phyloP scores from a whole-genome alignment of 73 alveolate species.

The Paramecium octaurelia region DNA sequence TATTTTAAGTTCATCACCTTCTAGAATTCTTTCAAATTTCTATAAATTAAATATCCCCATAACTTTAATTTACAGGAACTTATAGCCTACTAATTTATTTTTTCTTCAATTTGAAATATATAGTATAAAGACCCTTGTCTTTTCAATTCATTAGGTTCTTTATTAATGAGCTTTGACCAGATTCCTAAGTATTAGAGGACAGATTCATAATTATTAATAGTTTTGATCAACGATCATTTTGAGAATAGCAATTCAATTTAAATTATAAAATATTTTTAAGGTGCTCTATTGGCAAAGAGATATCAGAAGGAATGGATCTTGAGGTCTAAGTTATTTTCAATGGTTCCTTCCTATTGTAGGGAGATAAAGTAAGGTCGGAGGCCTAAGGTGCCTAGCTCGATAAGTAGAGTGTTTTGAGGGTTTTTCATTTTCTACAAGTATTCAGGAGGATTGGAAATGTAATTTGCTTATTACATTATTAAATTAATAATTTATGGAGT shows the following conservation, averaged over 20 bases:
- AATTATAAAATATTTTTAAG: slow-evolving; percentile 71
- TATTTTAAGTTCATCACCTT: slow-evolving; percentile 48
- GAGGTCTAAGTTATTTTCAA: slow-evolving; percentile 30
- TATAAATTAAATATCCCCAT: slow-evolving; percentile 87
- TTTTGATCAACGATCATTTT: slow-evolving; percentile 63
- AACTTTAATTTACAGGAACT: slow-evolving; percentile 86
- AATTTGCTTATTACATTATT: not conserved
- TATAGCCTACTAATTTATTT: slow-evolving; percentile 62
- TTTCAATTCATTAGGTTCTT: slow-evolving; percentile 79
- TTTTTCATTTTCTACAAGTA: not conserved
- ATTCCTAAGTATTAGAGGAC: slow-evolving; percentile 63
- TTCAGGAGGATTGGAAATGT: not conserved
- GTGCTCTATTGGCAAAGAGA: slow-evolving; percentile 78
- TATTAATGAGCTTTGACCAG: slow-evolving; percentile 72
- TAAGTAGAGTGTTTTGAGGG: not conserved
- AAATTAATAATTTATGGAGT: not conserved
- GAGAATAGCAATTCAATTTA: slow-evolving; percentile 77
- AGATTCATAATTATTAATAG: slow-evolving; percentile 65
- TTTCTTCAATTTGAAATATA: slow-evolving; percentile 64
- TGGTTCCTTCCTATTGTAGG: slow-evolving; percentile 50
- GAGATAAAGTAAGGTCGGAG: slow-evolving; percentile 12
- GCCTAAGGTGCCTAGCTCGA: not conserved
- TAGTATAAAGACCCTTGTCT: slow-evolving; percentile 96
- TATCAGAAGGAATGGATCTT: slow-evolving; percentile 22
- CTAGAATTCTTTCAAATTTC: slow-evolving; percentile 92